Percentiles rank a stretch among this genome's conserved stretches.
phyloP scores from a whole-genome alignment of 202 grass and related monocot genomes.

The Setaria italica region DNA sequence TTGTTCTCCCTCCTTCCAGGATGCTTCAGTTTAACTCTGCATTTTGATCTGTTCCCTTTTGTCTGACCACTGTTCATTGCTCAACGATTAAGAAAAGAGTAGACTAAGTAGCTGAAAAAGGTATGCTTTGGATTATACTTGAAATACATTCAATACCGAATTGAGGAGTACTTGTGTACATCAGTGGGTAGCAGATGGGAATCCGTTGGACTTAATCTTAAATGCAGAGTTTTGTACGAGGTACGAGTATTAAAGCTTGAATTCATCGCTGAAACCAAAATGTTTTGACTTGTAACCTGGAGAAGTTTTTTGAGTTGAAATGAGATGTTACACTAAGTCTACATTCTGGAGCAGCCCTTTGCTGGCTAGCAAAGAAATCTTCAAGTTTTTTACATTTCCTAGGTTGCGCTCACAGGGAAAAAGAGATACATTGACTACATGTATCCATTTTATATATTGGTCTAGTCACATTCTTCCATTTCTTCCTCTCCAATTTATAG shows the following conservation, averaged over 20 bases:
- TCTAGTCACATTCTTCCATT: not conserved
- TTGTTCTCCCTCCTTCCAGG: slow-evolving; percentile 14
- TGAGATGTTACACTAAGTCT: slow-evolving; percentile 8
- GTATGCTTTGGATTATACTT: not conserved
- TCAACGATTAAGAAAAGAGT: not conserved
- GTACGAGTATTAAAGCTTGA: not conserved
- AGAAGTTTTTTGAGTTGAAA: not conserved
- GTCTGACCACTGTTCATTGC: not conserved
- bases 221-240: not conserved
- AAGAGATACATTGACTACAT: slow-evolving; percentile 9
- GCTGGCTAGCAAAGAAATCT: slow-evolving; percentile 17
- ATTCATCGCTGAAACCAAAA: not conserved
- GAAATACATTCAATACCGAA: not conserved
- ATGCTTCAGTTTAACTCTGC: slow-evolving; percentile 31
- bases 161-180: not conserved
- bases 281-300: slow-evolving; percentile 3
- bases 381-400: slow-evolving; percentile 13
- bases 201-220: not conserved
- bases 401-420: not conserved
- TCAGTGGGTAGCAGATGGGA: not conserved
- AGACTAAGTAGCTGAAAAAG: slow-evolving; percentile 9
- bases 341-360: slow-evolving; percentile 26
- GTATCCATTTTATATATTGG: not conserved
- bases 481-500: slow-evolving; percentile 13
- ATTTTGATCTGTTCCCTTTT: slow-evolving; percentile 32